A percentile compares a stretch with the other conserved stretches of the same genome.
phyloP scores from a whole-genome alignment of 768 basidiomycete species.

The Tulasnella sp. region DNA sequence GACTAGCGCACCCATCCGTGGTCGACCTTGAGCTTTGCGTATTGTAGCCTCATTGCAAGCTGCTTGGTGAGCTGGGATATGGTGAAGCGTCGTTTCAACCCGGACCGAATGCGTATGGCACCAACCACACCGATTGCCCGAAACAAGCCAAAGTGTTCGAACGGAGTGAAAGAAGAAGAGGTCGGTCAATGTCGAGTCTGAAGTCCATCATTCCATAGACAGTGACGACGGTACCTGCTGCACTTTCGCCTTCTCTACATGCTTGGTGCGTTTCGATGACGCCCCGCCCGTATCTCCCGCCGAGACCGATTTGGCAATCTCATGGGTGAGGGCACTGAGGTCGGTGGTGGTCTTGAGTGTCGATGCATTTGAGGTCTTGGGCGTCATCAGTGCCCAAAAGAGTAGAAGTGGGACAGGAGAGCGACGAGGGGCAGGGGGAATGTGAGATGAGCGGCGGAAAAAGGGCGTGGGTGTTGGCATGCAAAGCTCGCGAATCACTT shows the following conservation, averaged over 20 bases:
- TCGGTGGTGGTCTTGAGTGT: conserved; percentile 19
- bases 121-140: background rate
- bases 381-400: conserved; percentile 17
- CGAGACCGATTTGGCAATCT: conserved; percentile 28
- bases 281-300: background rate
- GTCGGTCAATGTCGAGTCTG: background rate
- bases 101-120: background rate
- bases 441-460: conserved; percentile 20
- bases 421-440: conserved; percentile 17
- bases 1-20: conserved; percentile 69
- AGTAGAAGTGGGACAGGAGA: background rate
- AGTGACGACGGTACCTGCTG: conserved; percentile 25
- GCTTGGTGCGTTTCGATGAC: conserved; percentile 29
- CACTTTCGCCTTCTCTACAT: conserved; percentile 33
- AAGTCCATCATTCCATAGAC: background rate
- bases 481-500: conserved; percentile 16
- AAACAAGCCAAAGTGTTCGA: background rate
- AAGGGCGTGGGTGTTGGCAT: conserved; percentile 15
- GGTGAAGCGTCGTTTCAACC: background rate
- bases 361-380: background rate
- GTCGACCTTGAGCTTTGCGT: conserved; percentile 77
- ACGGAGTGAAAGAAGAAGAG: background rate
- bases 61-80: conserved; percentile 64
- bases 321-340: conserved; percentile 15
- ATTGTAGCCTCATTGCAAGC: conserved; percentile 72